phyloP scores from a whole-genome alignment of 2,329 filamentous ascomycete genomes.

The Seiridium cupressi region DNA sequence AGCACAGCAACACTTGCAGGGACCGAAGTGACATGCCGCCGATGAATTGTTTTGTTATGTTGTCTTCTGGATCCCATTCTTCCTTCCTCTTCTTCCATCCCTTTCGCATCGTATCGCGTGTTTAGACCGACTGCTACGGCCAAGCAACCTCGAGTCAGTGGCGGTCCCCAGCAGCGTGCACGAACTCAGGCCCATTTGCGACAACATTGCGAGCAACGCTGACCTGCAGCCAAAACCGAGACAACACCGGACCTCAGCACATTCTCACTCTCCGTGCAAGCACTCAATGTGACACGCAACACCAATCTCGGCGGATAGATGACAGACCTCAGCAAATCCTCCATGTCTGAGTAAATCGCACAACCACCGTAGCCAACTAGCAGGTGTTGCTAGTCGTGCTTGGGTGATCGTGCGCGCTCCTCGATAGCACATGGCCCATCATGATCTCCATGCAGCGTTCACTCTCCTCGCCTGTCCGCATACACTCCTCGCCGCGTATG shows the following conservation, averaged over 20 bases:
- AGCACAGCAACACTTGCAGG: background rate
- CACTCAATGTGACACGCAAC: background rate
- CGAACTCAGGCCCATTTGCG: no score
- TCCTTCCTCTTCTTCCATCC: background rate
- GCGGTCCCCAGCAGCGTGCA: no score
- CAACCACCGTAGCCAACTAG: slow-evolving; percentile 21
- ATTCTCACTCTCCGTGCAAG: no score
- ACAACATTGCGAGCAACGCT: no score
- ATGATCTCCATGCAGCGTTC: slow-evolving; percentile 64
- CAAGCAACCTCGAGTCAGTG: no score
- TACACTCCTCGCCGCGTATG: slow-evolving; percentile 59
- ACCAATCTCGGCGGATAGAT: background rate
- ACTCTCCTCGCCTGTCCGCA: slow-evolving; percentile 60
- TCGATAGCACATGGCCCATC: slow-evolving; percentile 43
- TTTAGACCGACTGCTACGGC: no score
- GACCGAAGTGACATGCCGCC: background rate
- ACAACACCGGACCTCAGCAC: no score
- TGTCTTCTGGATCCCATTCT: background rate
- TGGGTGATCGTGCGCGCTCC: slow-evolving; percentile 26
- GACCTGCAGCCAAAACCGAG: no score
- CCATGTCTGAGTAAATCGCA: background rate
- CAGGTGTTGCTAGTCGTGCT: slow-evolving; percentile 33
- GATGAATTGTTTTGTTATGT: background rate
- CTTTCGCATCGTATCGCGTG: background rate
- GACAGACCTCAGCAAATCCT: background rate